Evolutionary conservation across 805 yeast genomes (phyloP).

Genomic region (Yamadazyma ubonensis): DNA sequence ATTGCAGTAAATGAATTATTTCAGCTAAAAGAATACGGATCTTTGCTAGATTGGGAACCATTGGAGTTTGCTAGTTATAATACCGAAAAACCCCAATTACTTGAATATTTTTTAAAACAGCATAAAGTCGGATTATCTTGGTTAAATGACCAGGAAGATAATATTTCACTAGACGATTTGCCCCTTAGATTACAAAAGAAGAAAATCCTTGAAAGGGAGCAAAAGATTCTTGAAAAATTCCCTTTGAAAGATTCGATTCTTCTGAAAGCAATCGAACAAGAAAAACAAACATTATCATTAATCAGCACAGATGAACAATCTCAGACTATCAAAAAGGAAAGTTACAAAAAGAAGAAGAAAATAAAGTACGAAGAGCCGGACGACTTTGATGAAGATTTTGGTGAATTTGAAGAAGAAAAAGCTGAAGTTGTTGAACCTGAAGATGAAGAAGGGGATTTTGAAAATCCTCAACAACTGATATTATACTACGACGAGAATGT

Average conservation of each 20-base stretch:
- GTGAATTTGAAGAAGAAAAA: conserved; percentile 7
- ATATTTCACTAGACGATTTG: conserved; percentile 25
- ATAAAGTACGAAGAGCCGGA: conserved; percentile 1
- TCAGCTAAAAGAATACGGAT: conserved; percentile 60
- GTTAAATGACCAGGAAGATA: conserved; percentile 27
- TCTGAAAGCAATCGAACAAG: conserved; percentile 19
- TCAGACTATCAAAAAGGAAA: background rate
- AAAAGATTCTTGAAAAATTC: conserved; percentile 27
- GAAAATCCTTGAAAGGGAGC: conserved; percentile 33
- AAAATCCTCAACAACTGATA: too few relatives aligned
- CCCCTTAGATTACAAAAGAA: conserved; percentile 43
- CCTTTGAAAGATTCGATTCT: conserved; percentile 36
- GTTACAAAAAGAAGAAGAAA: conserved; percentile 2
- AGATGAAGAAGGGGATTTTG: conserved; percentile 1
- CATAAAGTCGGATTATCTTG: conserved; percentile 30
- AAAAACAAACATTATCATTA: conserved; percentile 21
- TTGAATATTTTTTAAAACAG: conserved; percentile 29
- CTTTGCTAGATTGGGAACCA: conserved; percentile 65
- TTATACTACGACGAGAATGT: background rate
- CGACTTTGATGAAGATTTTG: background rate
- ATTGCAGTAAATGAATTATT: conserved; percentile 58
- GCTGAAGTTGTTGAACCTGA: conserved; percentile 2
- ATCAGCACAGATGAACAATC: background rate
- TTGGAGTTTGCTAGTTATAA: conserved; percentile 26
- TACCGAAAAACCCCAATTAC: conserved; percentile 31